Percentiles rank a stretch among this genome's conserved stretches.
Evolutionary conservation across 2,329 filamentous ascomycete genomes (phyloP).

Genomic region (Neonectria hederae): DNA sequence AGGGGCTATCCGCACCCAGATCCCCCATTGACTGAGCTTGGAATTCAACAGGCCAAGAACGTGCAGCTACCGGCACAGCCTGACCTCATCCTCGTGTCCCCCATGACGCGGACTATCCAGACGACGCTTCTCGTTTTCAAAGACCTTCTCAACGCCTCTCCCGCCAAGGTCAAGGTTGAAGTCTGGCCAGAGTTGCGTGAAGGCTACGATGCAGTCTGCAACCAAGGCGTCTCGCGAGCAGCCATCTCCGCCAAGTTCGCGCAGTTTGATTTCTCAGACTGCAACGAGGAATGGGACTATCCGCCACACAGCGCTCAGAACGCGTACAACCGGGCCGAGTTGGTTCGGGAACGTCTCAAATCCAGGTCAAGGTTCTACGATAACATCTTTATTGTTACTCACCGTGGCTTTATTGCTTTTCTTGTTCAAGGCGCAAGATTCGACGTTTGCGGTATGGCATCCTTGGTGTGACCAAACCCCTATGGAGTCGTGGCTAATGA

Average conservation of each 20-base stretch:
- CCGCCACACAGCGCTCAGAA: constrained; percentile 22
- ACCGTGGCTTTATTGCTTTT: constrained; percentile 35
- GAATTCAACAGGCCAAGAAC: constrained; percentile 3
- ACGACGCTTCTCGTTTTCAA: constrained; percentile 33
- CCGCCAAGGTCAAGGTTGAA: constrained; percentile 20
- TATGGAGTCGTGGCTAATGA: not conserved
- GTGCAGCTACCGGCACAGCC: not conserved
- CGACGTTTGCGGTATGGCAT: constrained; percentile 30
- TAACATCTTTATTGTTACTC: constrained; percentile 32
- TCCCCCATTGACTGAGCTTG: constrained; percentile 10
- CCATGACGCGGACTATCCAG: constrained; percentile 32
- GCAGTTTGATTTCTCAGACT: constrained; percentile 32
- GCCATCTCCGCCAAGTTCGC: constrained; percentile 31
- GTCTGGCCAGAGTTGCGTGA: constrained; percentile 39
- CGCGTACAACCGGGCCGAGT: constrained; percentile 33
- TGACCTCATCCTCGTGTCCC: constrained; percentile 9
- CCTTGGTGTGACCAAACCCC: not conserved
- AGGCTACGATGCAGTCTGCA: constrained; percentile 38
- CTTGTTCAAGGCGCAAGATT: constrained; percentile 33
- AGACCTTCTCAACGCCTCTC: constrained; percentile 8
- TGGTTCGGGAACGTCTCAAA: constrained; percentile 27
- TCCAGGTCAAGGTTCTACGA: constrained; percentile 22
- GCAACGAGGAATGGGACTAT: constrained; percentile 33
- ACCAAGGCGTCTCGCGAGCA: constrained; percentile 30
- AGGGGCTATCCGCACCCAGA: constrained; percentile 1